phyloP scores from a whole-genome alignment of 192 early-diverging fungal genomes.

The Jimgerdemannia lactiflua region DNA sequence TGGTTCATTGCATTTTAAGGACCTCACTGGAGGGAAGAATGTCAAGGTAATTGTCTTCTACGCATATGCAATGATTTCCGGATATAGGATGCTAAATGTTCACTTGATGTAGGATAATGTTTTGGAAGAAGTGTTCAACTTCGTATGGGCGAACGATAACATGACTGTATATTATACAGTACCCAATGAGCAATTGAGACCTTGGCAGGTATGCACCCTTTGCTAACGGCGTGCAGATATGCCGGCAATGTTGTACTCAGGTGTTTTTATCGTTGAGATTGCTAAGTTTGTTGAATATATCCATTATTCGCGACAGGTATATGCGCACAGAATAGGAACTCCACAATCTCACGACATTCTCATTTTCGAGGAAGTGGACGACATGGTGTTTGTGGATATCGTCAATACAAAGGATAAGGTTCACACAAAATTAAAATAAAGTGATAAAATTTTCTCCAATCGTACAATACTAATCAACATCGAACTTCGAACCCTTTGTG shows the following conservation, averaged over 20 bases:
- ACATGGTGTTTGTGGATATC: conserved; percentile 74
- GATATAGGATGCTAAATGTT: too few species aligned
- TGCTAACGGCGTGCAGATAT: not conserved
- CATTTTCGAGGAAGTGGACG: conserved; percentile 61
- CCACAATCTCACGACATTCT: conserved; percentile 44
- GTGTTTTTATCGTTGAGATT: not conserved
- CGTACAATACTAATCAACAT: too few species aligned
- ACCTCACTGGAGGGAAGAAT: conserved; percentile 28
- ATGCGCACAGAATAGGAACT: conserved; percentile 49
- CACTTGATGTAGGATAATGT: not conserved
- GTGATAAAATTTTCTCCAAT: too few species aligned
- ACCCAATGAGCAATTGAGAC: conserved; percentile 64
- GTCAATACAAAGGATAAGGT: conserved; percentile 69
- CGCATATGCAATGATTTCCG: too few species aligned
- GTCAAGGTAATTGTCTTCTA: conserved; percentile 30
- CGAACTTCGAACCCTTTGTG: not conserved
- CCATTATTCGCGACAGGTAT: conserved; percentile 31
- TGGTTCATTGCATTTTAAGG: conserved; percentile 48
- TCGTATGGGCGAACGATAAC: conserved; percentile 64
- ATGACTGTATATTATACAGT: conserved; percentile 66
- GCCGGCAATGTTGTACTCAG: not conserved
- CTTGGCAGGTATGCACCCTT: conserved; percentile 45
- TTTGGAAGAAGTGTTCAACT: conserved; percentile 50
- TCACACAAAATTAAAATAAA: not conserved
- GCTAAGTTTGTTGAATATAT: not conserved